phyloP scores from a whole-genome alignment of 257 asterid species.

The Solanum acaule region DNA sequence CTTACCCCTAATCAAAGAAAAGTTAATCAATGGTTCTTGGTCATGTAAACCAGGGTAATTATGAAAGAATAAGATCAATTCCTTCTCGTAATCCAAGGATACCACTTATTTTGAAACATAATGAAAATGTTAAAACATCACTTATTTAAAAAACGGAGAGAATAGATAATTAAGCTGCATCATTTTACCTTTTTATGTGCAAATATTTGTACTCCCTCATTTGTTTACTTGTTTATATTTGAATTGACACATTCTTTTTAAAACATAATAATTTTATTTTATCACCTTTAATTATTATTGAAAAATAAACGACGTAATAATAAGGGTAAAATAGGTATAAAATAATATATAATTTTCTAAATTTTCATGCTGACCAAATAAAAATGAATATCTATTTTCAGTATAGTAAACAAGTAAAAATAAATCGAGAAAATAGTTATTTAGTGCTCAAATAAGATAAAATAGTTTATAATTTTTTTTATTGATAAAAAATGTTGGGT shows the following conservation, averaged over 20 bases:
- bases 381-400: background rate
- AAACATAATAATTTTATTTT: background rate
- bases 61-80: too few species aligned
- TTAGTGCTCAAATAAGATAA: background rate
- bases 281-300: background rate
- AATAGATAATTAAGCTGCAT: background rate
- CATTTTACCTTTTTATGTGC: background rate
- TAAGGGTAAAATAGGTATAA: background rate
- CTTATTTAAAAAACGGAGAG: too few species aligned
- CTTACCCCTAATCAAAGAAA: background rate
- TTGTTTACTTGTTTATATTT: background rate
- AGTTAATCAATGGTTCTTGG: background rate
- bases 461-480: background rate
- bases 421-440: background rate
- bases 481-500: background rate
- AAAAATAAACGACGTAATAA: background rate
- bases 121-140: too few species aligned
- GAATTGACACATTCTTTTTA: background rate
- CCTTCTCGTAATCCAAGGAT: too few species aligned
- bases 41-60: too few species aligned
- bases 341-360: background rate
- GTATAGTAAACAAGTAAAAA: background rate
- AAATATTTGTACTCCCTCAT: background rate
- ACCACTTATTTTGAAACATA: too few species aligned
- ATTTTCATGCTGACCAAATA: background rate